Evolutionary conservation across 495 filamentous ascomycete genomes (phyloP).

Genomic region (Penicillium salamii): DNA sequence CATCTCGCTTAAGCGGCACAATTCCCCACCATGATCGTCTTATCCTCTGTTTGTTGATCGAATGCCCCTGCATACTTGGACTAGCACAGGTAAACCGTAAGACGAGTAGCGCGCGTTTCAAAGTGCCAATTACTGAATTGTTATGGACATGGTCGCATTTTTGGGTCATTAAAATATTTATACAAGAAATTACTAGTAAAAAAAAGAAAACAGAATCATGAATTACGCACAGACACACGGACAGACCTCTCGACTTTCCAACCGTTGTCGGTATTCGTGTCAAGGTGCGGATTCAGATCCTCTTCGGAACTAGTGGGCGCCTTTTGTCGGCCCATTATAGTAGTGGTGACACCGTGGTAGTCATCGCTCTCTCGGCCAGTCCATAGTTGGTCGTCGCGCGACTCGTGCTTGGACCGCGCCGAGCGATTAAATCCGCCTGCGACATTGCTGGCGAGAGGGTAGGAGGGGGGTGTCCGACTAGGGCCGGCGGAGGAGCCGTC

Average conservation of each 20-base stretch:
- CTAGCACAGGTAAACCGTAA: too few species aligned
- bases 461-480: constrained; percentile 16
- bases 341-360: constrained; percentile 24
- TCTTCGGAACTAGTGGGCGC: constrained; percentile 23
- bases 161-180: neutral
- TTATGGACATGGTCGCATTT: neutral
- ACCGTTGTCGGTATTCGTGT: neutral
- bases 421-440: constrained; percentile 11
- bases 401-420: constrained; percentile 7
- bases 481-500: constrained; percentile 22
- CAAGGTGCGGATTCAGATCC: constrained; percentile 13
- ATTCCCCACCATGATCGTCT: neutral
- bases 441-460: constrained; percentile 17
- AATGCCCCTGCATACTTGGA: neutral
- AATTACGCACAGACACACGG: constrained; percentile 23
- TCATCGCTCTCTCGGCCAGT: constrained; percentile 19
- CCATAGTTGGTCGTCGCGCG: constrained; percentile 20
- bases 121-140: neutral
- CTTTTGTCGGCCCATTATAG: constrained; percentile 20
- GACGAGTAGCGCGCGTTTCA: neutral
- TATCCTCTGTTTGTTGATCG: neutral
- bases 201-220: constrained; percentile 7
- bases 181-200: neutral
- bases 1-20: neutral
- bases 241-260: constrained; percentile 30